A percentile compares a stretch with the other conserved stretches of the same genome.
Conservation (phyloP, 1,284 basidiomycete species). For the Ustilago xerochloae region DNA sequence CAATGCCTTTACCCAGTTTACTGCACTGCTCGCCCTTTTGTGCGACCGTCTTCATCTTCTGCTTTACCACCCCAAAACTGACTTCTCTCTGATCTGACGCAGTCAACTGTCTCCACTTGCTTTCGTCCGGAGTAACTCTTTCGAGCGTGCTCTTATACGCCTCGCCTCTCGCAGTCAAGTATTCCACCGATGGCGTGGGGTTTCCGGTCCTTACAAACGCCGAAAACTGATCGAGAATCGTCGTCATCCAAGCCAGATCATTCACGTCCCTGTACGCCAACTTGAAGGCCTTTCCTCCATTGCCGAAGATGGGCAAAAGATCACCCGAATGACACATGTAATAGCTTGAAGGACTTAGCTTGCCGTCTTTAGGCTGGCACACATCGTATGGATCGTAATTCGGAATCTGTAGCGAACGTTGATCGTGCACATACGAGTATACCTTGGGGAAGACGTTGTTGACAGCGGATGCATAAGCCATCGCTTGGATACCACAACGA, state of each 20-base stretch:
- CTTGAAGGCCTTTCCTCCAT: constrained; percentile 25
- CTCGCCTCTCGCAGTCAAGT: constrained; percentile 23
- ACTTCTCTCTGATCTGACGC: constrained; percentile 4
- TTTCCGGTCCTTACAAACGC: constrained; percentile 40
- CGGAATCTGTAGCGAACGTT: constrained; percentile 40
- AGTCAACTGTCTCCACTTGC: constrained; percentile 23
- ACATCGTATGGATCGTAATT: constrained; percentile 39
- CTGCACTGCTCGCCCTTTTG: constrained; percentile 45
- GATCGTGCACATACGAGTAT: constrained; percentile 38
- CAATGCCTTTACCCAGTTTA: constrained; percentile 31
- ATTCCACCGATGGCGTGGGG: constrained; percentile 18
- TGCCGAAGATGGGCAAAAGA: constrained; percentile 41
- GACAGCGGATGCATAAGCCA: constrained; percentile 38
- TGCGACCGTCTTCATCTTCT: constrained; percentile 28
- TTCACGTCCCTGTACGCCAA: constrained; percentile 34
- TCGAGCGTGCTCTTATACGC: constrained; percentile 29
- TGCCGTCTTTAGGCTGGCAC: constrained; percentile 19
- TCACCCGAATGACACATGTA: constrained; percentile 54
- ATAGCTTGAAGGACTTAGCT: constrained; percentile 28
- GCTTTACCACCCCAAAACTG: constrained; percentile 42
- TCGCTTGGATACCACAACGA: constrained; percentile 43
- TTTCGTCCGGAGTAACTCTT: constrained; percentile 14
- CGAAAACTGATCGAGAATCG: constrained; percentile 39
- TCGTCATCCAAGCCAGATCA: constrained; percentile 36
- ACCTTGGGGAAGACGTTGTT: constrained; percentile 46